Percentiles rank a stretch among this genome's conserved stretches.
These are phyloP conservation scores for Gossypium lobatum DNA, from an alignment of 441 rosid species.

Conservation along the genomic window DNA sequence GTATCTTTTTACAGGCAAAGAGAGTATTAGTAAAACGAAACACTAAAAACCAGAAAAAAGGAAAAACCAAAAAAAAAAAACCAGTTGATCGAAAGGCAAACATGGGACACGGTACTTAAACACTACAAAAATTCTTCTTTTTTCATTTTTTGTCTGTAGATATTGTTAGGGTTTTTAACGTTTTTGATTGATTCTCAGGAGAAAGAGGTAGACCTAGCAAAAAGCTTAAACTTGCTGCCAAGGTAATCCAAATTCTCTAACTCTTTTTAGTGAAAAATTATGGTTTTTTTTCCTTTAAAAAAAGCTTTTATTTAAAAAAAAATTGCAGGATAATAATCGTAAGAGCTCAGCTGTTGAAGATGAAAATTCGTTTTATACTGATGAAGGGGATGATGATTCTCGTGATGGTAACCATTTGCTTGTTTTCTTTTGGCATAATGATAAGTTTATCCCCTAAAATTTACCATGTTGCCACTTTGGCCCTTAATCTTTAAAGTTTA, in stretches of 20 bases:
- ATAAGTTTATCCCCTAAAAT: too few species aligned
- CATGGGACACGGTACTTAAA: slow-evolving; percentile 1
- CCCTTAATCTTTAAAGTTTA: too few species aligned
- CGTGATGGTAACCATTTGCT: slow-evolving; percentile 47
- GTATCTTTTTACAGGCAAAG: neutral
- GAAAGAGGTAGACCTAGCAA: slow-evolving; percentile 61
- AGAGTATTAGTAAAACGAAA: neutral
- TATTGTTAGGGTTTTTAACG: neutral
- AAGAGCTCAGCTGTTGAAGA: slow-evolving; percentile 40
- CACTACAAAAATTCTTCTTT: too few species aligned
- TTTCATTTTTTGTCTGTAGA: too few species aligned
- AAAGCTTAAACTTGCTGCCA: slow-evolving; percentile 38
- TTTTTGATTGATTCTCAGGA: slow-evolving; percentile 31
- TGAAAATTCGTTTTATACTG: slow-evolving; percentile 37
- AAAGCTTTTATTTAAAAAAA: neutral
- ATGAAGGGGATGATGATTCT: slow-evolving; percentile 52
- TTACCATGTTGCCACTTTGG: too few species aligned
- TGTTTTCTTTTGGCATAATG: neutral
- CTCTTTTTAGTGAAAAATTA: neutral
- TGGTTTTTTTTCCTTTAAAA: neutral
- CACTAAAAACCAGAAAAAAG: too few species aligned
- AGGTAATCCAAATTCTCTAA: slow-evolving; percentile 29
- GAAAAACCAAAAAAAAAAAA: neutral
- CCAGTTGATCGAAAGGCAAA: neutral
- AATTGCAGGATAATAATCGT: slow-evolving; percentile 49